phyloP scores from a whole-genome alignment of 225 moss, liverwort and hornwort genomes.

The Sphagnum tenellum region DNA sequence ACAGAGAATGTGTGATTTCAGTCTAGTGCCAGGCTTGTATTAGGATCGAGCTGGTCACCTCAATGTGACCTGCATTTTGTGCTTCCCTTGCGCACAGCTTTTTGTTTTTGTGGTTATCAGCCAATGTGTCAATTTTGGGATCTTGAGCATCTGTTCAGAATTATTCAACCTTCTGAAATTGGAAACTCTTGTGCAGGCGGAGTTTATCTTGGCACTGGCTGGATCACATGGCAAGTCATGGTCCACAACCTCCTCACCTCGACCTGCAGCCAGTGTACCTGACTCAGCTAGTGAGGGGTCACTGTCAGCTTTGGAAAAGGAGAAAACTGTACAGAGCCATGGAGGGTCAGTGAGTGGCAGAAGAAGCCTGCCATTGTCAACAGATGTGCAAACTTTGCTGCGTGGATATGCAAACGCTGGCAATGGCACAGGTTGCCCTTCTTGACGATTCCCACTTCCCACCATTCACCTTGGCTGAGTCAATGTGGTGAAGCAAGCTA shows the following conservation, averaged over 20 bases:
- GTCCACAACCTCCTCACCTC: slow-evolving; percentile 52
- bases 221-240: slow-evolving; percentile 51
- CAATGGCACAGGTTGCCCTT: slow-evolving; percentile 12
- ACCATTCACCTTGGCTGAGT: no score
- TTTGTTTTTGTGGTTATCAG: no score
- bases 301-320: slow-evolving; percentile 29
- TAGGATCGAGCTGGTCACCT: no score
- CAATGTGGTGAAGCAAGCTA: not conserved
- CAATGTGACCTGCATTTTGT: no score
- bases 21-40: not conserved
- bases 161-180: no score
- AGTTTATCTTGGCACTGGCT: slow-evolving; percentile 41
- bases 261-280: slow-evolving; percentile 26
- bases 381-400: slow-evolving; percentile 44
- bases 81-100: no score
- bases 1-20: not conserved
- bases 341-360: slow-evolving; percentile 20
- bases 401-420: slow-evolving; percentile 42
- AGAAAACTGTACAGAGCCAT: slow-evolving; percentile 25
- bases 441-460: not conserved
- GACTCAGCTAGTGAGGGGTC: slow-evolving; percentile 42
- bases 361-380: slow-evolving; percentile 23
- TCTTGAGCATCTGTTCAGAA: not conserved
- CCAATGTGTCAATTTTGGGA: no score
- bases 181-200: slow-evolving; percentile 17